Evolutionary conservation across 2,329 filamentous ascomycete genomes (phyloP).

Genomic region (Beauveria varroae): DNA sequence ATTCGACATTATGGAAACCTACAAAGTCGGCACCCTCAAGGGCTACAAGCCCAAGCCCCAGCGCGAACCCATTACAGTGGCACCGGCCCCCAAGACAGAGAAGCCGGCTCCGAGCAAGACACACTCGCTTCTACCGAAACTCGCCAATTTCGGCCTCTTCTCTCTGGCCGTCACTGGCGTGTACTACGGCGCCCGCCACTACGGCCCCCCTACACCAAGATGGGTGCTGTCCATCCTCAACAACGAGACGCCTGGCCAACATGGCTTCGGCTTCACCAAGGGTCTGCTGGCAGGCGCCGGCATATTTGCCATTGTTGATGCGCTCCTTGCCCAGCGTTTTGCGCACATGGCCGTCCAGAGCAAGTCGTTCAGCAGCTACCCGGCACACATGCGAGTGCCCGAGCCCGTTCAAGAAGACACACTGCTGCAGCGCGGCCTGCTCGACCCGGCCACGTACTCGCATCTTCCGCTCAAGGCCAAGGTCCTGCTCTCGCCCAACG

Average conservation of each 20-base stretch:
- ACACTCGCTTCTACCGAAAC: background rate
- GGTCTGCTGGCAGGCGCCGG: slow-evolving; percentile 30
- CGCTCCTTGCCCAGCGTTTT: slow-evolving; percentile 22
- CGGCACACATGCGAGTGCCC: slow-evolving; percentile 32
- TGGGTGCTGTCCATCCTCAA: slow-evolving; percentile 8
- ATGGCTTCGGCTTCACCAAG: slow-evolving; percentile 27
- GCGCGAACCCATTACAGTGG: background rate
- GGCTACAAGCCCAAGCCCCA: slow-evolving; percentile 18
- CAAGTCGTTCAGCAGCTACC: slow-evolving; percentile 25
- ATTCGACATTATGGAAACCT: slow-evolving; percentile 33
- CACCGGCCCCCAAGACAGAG: background rate
- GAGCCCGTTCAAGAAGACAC: slow-evolving; percentile 29
- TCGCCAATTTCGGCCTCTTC: slow-evolving; percentile 16
- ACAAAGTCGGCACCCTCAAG: slow-evolving; percentile 30
- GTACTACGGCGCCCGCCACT: slow-evolving; percentile 16
- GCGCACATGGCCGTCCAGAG: slow-evolving; percentile 26
- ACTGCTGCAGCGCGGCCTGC: slow-evolving; percentile 35
- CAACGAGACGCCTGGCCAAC: slow-evolving; percentile 11
- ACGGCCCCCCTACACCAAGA: background rate
- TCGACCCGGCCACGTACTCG: slow-evolving; percentile 42
- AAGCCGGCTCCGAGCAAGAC: background rate
- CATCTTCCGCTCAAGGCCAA: slow-evolving; percentile 36
- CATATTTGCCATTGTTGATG: slow-evolving; percentile 24
- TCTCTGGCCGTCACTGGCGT: slow-evolving; percentile 16
- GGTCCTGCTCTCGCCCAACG: slow-evolving; percentile 31